phyloP scores from a whole-genome alignment of 371 early-diverging fungal genomes.

The Circinella minor region DNA sequence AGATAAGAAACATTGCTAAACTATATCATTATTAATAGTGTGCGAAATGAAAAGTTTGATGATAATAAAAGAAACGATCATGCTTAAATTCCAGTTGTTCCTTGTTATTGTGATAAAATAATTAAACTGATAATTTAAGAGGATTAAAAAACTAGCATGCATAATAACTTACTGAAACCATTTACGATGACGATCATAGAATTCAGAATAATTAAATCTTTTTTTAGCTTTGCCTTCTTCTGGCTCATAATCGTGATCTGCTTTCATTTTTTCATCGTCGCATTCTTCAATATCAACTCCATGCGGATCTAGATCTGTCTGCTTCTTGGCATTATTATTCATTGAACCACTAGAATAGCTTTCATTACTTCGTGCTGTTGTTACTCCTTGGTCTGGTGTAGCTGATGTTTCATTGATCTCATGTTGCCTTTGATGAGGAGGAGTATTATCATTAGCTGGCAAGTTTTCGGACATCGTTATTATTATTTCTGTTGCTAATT shows the following conservation, averaged over 20 bases:
- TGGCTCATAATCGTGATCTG: background rate
- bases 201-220: background rate
- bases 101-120: too few species aligned
- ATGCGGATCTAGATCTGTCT: background rate
- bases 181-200: slow-evolving; percentile 10
- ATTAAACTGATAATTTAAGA: background rate
- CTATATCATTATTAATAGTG: slow-evolving; percentile 16
- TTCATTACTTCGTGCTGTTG: background rate
- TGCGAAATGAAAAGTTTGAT: too few species aligned
- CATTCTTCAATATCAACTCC: background rate
- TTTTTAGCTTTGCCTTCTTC: slow-evolving; percentile 9
- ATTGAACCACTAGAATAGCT: background rate
- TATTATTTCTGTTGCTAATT: background rate
- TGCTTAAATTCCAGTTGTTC: too few species aligned
- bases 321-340: background rate
- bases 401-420: background rate
- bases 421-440: background rate
- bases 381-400: background rate
- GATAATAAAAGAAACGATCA: background rate
- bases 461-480: background rate
- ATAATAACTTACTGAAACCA: slow-evolving; percentile 12
- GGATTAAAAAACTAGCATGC: too few species aligned
- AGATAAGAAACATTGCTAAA: slow-evolving; percentile 40
- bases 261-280: background rate
- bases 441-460: background rate